Percentiles rank a stretch among this genome's conserved stretches.
phyloP scores from a whole-genome alignment of 768 basidiomycete genomes.

The Rhodotorula kratochvilovae region DNA sequence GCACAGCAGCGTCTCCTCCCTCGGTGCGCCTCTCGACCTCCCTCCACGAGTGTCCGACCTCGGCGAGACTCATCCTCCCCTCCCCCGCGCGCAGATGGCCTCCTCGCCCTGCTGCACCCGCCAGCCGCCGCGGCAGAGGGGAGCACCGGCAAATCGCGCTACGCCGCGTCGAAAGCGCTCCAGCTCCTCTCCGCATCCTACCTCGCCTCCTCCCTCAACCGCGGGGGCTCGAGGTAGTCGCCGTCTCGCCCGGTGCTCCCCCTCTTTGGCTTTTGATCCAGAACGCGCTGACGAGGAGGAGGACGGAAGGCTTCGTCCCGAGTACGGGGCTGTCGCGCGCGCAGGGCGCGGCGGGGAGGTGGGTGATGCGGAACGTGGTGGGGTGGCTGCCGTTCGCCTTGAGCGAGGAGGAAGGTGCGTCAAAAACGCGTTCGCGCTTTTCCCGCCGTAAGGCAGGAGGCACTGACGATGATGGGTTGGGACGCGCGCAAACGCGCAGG shows the following conservation, averaged over 20 bases:
- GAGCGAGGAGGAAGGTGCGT: conserved; percentile 27
- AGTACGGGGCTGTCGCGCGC: conserved; percentile 35
- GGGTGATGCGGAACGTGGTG: conserved; percentile 24
- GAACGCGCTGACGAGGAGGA: too few relatives aligned
- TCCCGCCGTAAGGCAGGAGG: too few relatives aligned
- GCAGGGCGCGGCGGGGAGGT: not conserved
- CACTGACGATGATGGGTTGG: too few relatives aligned
- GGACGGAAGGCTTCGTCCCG: conserved; percentile 39
- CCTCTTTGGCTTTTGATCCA: not conserved
- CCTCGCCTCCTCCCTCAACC: not conserved
- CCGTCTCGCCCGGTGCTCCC: conserved; percentile 23
- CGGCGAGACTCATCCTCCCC: not conserved
- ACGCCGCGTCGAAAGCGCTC: conserved; percentile 20
- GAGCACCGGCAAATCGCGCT: conserved; percentile 8
- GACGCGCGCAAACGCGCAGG: not conserved
- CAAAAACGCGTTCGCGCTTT: too few relatives aligned
- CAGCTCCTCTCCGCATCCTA: not conserved
- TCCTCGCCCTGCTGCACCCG: not conserved
- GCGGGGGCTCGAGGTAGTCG: not conserved
- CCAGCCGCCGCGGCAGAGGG: not conserved
- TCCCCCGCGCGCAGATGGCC: not conserved
- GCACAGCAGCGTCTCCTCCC: not conserved
- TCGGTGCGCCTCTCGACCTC: not conserved
- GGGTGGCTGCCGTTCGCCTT: conserved; percentile 33
- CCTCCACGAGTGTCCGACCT: not conserved